These are phyloP conservation scores for Candida neerlandica DNA, from an alignment of 1,139 yeast genomes.

Conservation along the genomic window DNA sequence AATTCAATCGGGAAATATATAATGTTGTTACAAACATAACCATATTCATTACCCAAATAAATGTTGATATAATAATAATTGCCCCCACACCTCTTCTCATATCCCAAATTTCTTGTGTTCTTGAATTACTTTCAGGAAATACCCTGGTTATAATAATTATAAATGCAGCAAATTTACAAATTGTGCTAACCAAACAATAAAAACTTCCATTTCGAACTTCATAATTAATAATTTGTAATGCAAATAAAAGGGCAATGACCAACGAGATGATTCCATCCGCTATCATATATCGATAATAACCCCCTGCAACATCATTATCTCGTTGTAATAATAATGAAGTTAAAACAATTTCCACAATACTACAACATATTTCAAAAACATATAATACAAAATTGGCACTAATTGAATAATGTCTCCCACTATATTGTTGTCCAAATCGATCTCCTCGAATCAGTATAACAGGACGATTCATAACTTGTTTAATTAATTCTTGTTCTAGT, in stretches of 20 bases:
- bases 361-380: slow-evolving; percentile 36
- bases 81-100: slow-evolving; percentile 42
- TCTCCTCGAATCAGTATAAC: slow-evolving; percentile 24
- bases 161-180: slow-evolving; percentile 19
- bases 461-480: slow-evolving; percentile 41
- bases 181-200: slow-evolving; percentile 40
- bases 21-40: slow-evolving; percentile 45
- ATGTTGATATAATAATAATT: slow-evolving; percentile 41
- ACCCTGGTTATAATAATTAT: slow-evolving; percentile 15
- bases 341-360: slow-evolving; percentile 35
- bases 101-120: slow-evolving; percentile 26
- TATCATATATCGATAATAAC: slow-evolving; percentile 40
- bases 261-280: slow-evolving; percentile 42
- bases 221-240: slow-evolving; percentile 38
- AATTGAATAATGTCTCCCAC: slow-evolving; percentile 24
- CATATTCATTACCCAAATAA: slow-evolving; percentile 43
- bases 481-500: slow-evolving; percentile 35
- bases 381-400: slow-evolving; percentile 37
- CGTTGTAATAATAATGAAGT: slow-evolving; percentile 28
- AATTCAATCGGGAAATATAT: slow-evolving; percentile 42
- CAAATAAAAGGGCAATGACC: slow-evolving; percentile 37
- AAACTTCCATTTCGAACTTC: slow-evolving; percentile 48
- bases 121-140: slow-evolving; percentile 21
- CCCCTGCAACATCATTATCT: slow-evolving; percentile 26
- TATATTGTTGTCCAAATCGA: slow-evolving; percentile 21